Base-by-base conservation (phyloP, 1,139 yeast species). In the Diutina pseudorugosa region DNA sequence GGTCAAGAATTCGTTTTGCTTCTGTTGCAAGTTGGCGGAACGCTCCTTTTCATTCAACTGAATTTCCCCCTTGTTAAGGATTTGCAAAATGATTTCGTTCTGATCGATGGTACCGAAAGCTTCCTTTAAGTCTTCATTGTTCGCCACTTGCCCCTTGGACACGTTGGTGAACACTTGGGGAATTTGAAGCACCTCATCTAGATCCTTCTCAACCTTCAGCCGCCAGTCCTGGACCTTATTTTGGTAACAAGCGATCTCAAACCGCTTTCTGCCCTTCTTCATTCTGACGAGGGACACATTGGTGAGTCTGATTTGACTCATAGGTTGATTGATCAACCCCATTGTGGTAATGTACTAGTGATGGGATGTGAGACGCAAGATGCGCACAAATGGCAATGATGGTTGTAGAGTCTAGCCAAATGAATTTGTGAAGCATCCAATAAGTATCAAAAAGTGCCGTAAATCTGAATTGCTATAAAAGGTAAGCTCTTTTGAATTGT, bases 181-280 rank as follows among this genome's bases (percentile, higher is more conserved):
- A 52, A 93, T 90, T 64, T 93, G 98, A 47, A 93, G 72, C 4
- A 93, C 98, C 64, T 93, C 98, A 69, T 93, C 98, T 12, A 94
- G 66, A 64, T 93, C 97, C 60, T 88, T 93, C 64, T 94, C 98
- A 11, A 83, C 84, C 65, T 85, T 90, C 64, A 79, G 79, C 60
- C 97, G 75, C 83, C 93, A 93, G 67, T 93, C 98, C 64, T 91
- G 98, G 12, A 93, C 97, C 64, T 94, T 93, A 63, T 93, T 93
- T 63, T 89, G 97, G 66, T 93, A 93, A 64, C 98, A 93, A 0
- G 98, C 98, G 51, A 94, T 79, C 67, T 93, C 98, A 62, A 90
- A 93, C 57, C 97, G 72, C 67, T 88, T 87, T 64, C 88, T 88
- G 36, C 93, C 96, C 64, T 87, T 89, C 62, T 85, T 87, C 82